These are phyloP conservation scores for Tuber brumale DNA, from an alignment of 495 filamentous ascomycete species.

Conservation along the genomic window DNA sequence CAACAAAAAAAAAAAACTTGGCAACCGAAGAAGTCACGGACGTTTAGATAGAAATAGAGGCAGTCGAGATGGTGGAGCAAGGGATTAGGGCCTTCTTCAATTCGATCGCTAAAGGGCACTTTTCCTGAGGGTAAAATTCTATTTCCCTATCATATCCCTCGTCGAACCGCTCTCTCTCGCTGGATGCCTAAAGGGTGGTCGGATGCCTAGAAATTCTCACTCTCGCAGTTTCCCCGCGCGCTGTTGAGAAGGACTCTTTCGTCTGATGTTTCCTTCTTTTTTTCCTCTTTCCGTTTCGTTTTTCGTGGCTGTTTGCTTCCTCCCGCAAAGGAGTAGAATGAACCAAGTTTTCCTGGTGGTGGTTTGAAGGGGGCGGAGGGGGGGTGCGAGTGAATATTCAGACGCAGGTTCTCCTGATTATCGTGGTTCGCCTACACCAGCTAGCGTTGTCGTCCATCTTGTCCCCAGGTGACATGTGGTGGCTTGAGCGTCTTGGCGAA, in stretches of 20 bases:
- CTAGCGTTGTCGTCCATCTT: not conserved
- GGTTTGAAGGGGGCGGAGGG: not conserved
- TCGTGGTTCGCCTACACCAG: not conserved
- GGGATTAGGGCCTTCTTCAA: not conserved
- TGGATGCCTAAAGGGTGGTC: slow-evolving; percentile 1
- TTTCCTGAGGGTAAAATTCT: not conserved
- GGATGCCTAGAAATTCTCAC: not conserved
- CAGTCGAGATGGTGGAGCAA: not conserved
- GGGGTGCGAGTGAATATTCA: not conserved
- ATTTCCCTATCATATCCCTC: not conserved
- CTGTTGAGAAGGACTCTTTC: not conserved
- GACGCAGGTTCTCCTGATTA: not conserved
- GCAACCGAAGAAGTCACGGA: not conserved
- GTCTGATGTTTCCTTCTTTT: not conserved
- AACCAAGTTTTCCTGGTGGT: not conserved
- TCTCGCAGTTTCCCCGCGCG: not conserved
- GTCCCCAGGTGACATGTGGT: not conserved
- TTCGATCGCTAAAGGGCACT: slow-evolving; percentile 1
- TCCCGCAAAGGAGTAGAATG: not conserved
- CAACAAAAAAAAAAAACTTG: not conserved
- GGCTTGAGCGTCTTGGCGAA: slow-evolving; percentile 2
- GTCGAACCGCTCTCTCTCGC: not conserved
- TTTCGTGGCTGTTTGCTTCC: not conserved
- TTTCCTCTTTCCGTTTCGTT: not conserved
- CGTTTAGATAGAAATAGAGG: not conserved